Conservation (phyloP, 1,284 basidiomycete genomes). For the Cutaneotrichosporon mucoides region DNA sequence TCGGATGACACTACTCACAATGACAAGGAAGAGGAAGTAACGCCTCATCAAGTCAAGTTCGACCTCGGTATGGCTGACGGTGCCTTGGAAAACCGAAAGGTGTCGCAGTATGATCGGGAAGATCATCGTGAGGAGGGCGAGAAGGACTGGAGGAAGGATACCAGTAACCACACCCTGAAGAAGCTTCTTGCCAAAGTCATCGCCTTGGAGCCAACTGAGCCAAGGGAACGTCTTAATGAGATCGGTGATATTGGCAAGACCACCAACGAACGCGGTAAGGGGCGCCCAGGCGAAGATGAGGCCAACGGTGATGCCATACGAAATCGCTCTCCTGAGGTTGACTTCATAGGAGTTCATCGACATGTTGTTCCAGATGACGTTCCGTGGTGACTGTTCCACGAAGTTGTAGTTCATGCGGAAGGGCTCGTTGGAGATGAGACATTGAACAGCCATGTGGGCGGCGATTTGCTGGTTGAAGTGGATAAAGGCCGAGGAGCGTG, state of each 20-base stretch:
- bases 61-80: constrained; percentile 65
- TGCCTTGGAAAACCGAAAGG: constrained; percentile 66
- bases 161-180: constrained; percentile 61
- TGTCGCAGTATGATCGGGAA: constrained; percentile 64
- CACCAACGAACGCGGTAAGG: constrained; percentile 46
- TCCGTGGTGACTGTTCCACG: constrained; percentile 64
- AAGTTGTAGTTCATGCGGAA: constrained; percentile 60
- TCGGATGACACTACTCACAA: constrained; percentile 53
- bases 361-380: constrained; percentile 64
- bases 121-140: constrained; percentile 65
- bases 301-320: constrained; percentile 56
- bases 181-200: constrained; percentile 26
- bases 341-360: constrained; percentile 74
- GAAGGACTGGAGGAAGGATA: constrained; percentile 64
- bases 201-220: constrained; percentile 60
- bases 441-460: constrained; percentile 13
- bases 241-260: constrained; percentile 24
- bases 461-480: constrained; percentile 85
- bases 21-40: constrained; percentile 69
- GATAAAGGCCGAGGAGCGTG: constrained; percentile 80
- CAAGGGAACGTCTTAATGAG: constrained; percentile 54
- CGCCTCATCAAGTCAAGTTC: constrained; percentile 70
- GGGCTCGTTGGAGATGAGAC: constrained; percentile 56
- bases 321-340: constrained; percentile 55
- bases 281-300: constrained; percentile 66